phyloP scores from a whole-genome alignment of 176 grass and related monocot genomes.

The Eragrostis nindensis region DNA sequence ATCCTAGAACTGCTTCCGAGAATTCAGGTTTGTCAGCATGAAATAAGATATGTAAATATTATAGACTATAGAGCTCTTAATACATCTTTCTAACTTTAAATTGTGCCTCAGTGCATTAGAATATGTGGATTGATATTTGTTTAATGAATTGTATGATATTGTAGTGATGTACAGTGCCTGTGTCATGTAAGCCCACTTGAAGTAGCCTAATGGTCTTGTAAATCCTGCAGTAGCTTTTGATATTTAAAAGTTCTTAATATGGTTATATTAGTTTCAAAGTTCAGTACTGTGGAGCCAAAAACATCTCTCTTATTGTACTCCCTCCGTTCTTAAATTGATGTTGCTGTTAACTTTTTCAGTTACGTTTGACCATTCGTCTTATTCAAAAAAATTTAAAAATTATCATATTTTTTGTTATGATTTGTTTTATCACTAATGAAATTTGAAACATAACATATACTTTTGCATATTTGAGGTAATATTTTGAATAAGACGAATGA shows the following conservation, averaged over 20 bases:
- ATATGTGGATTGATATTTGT: constrained; percentile 7
- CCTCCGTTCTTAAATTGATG: too few species aligned
- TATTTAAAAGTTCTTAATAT: constrained; percentile 23
- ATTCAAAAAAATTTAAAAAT: too few species aligned
- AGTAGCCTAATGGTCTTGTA: not conserved
- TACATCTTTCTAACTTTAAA: not conserved
- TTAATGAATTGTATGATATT: constrained; percentile 1
- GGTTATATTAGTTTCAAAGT: constrained; percentile 26
- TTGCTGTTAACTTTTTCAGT: too few species aligned
- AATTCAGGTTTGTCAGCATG: constrained; percentile 70
- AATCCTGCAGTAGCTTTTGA: constrained; percentile 1
- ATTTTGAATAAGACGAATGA: too few species aligned
- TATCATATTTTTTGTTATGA: too few species aligned
- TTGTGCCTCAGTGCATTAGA: constrained; percentile 22
- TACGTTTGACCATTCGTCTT: too few species aligned
- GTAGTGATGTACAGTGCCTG: not conserved
- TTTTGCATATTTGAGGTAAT: too few species aligned
- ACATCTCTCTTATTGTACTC: not conserved
- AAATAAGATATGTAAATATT: constrained; percentile 17
- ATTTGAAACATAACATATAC: too few species aligned
- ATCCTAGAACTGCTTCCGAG: constrained; percentile 90
- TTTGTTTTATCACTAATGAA: too few species aligned
- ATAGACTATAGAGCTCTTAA: not conserved
- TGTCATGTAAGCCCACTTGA: constrained; percentile 20
- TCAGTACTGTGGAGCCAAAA: not conserved